Evolutionary conservation across 495 filamentous ascomycete species (phyloP), one percentile per base, ranked within the genome.

Genomic region (Neurospora sp.): DNA sequence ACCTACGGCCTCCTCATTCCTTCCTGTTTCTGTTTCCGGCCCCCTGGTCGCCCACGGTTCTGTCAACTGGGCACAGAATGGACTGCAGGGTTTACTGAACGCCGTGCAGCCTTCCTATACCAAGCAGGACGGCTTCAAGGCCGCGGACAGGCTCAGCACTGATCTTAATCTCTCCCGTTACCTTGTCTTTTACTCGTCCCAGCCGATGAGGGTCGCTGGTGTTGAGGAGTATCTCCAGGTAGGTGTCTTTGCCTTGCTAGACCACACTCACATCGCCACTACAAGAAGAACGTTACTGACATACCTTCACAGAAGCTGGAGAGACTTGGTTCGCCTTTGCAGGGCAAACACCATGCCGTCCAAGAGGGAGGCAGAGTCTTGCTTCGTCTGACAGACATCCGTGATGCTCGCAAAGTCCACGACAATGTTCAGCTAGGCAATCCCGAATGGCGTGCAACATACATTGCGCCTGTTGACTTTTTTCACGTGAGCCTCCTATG

Each of bases 341-440:
- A 79, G 22, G 80, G 83, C 40, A 79, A 73, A 40, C 77, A 77
- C 70, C 74, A 79, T 20, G 68, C 80, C 8, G 73, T 80, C 17
- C 48, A 78, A 1, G 70, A 71, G 39, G 74, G 73, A 12, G 77
- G 77, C 53, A 77, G 76, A 45, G 82, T 89, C n/a, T 89, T 86
- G 74, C 76, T 91, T 70, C 84, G 81, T 4, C 86, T 90, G 74
- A 78, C 82, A 16, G 87, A 92, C 73, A 86, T 91, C 61, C 83
- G 84, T 70, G 87, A 90, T 75, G 84, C 88, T 39, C 84, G 80
- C 53, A 82, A 82, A 27, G 81, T 84, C 20, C 82, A 84, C 72
- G 78, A 82, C 40, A 84, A 84, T 17, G 74, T 87, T 59, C 77
- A 82, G 8, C 74, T 83, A 40, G 77, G 81, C 65, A 77, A 80